Percentiles rank a stretch among this genome's conserved stretches.
These are phyloP conservation scores for Nothomitra cinnamomea DNA, from an alignment of 2,329 filamentous ascomycete genomes.

Conservation along the genomic window DNA sequence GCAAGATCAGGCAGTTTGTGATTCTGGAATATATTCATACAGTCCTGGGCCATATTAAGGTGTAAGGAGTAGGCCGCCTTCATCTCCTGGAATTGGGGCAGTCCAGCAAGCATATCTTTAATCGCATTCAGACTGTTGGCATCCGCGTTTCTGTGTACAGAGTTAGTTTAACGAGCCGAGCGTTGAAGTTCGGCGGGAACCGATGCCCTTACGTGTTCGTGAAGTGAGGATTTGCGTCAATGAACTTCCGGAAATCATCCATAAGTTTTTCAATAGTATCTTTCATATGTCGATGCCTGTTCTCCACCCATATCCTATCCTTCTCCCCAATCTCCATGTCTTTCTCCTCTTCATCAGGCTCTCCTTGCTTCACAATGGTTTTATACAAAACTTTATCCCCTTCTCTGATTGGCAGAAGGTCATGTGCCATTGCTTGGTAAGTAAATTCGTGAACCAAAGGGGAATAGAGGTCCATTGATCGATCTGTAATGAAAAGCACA, in stretches of 20 bases:
- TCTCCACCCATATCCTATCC: conserved; percentile 90
- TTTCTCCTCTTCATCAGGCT: conserved; percentile 55
- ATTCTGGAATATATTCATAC: conserved; percentile 81
- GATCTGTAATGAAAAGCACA: conserved; percentile 71
- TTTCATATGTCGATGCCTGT: conserved; percentile 92
- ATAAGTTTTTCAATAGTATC: conserved; percentile 90
- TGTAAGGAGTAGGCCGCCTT: conserved; percentile 92
- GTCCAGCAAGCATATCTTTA: conserved; percentile 88
- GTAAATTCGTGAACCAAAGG: conserved; percentile 92
- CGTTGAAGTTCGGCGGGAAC: neutral
- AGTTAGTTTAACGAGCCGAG: neutral
- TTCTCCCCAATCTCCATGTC: conserved; percentile 84
- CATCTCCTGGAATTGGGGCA: conserved; percentile 89
- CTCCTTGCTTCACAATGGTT: conserved; percentile 60
- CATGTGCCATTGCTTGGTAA: conserved; percentile 96
- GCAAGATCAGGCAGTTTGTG: conserved; percentile 77
- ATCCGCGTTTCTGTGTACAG: conserved; percentile 29
- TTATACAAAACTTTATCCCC: conserved; percentile 77
- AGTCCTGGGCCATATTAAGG: conserved; percentile 90
- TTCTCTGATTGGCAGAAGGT: conserved; percentile 75
- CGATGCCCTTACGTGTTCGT: conserved; percentile 43
- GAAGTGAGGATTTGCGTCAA: conserved; percentile 83
- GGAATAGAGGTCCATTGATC: conserved; percentile 80
- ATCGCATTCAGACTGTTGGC: conserved; percentile 73
- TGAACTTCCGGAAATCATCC: conserved; percentile 81